Percentiles rank a stretch among this genome's conserved stretches.
These are phyloP conservation scores for Ganoderma meredithae DNA, from an alignment of 1,284 basidiomycete genomes.

Conservation along the genomic window DNA sequence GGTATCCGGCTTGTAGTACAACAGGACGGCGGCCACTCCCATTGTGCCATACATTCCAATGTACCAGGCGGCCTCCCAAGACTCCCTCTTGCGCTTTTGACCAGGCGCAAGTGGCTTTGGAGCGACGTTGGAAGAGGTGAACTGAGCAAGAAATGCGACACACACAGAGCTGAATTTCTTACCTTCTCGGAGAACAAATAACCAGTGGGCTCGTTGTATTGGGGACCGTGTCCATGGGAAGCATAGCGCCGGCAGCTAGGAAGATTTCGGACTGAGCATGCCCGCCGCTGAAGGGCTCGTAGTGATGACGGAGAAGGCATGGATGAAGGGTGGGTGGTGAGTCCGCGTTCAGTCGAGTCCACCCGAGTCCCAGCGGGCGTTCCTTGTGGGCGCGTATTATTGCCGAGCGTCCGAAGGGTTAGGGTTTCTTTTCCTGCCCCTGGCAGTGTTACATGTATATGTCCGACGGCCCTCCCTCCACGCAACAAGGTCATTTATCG, in stretches of 20 bases:
- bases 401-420: neutral
- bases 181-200: constrained; percentile 92
- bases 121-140: constrained; percentile 7
- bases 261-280: constrained; percentile 30
- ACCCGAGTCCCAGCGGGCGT: neutral
- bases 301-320: constrained; percentile 47
- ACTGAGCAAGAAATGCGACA: neutral
- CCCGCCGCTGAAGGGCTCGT: constrained; percentile 40
- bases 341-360: constrained; percentile 12
- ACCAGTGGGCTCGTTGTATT: constrained; percentile 90
- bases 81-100: constrained; percentile 85
- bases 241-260: constrained; percentile 54
- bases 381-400: constrained; percentile 6
- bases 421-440: constrained; percentile 8
- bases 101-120: constrained; percentile 76
- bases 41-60: constrained; percentile 92
- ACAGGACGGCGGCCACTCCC: constrained; percentile 76
- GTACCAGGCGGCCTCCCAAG: constrained; percentile 92
- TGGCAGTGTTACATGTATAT: too few species aligned
- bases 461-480: neutral
- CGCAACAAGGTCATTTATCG: neutral
- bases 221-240: constrained; percentile 76
- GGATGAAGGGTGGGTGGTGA: constrained; percentile 23
- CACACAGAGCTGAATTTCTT: constrained; percentile 32
- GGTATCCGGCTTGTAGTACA: constrained; percentile 96